These are phyloP conservation scores for Prinsepia uniflora DNA, from an alignment of 306 rosid genomes.

Conservation along the genomic window DNA sequence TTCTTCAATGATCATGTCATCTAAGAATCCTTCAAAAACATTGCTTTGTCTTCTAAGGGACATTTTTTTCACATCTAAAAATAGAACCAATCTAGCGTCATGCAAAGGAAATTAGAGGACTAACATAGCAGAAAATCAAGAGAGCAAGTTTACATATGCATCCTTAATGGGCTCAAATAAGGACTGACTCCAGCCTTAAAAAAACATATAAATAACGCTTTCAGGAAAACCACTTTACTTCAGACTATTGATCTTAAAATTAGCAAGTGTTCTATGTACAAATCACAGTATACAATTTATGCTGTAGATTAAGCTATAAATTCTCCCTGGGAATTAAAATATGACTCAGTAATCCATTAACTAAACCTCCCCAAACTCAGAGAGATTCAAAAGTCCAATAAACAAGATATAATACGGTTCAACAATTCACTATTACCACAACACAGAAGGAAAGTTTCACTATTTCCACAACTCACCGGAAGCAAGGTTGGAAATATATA, in stretches of 20 bases:
- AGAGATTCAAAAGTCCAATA: background rate
- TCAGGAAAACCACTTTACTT: background rate
- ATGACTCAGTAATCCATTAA: background rate
- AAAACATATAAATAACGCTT: background rate
- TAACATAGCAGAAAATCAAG: too few species aligned
- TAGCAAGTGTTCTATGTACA: background rate
- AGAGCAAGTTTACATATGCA: background rate
- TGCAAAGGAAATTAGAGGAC: background rate
- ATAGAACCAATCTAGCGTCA: background rate
- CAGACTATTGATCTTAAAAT: background rate
- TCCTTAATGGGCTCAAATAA: background rate
- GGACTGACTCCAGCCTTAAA: background rate
- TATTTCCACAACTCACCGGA: constrained; percentile 3
- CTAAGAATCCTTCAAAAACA: background rate
- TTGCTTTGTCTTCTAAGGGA: background rate
- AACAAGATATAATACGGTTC: background rate
- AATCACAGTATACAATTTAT: background rate
- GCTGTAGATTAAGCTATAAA: background rate
- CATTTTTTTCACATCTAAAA: background rate
- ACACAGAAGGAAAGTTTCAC: constrained; percentile 1
- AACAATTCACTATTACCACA: background rate
- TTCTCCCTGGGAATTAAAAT: background rate
- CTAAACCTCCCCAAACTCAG: background rate
- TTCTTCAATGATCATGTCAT: background rate
- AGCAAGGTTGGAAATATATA: constrained; percentile 6